Conservation (phyloP, 371 early-diverging fungal genomes). For the Rhizopus stolonifer region DNA sequence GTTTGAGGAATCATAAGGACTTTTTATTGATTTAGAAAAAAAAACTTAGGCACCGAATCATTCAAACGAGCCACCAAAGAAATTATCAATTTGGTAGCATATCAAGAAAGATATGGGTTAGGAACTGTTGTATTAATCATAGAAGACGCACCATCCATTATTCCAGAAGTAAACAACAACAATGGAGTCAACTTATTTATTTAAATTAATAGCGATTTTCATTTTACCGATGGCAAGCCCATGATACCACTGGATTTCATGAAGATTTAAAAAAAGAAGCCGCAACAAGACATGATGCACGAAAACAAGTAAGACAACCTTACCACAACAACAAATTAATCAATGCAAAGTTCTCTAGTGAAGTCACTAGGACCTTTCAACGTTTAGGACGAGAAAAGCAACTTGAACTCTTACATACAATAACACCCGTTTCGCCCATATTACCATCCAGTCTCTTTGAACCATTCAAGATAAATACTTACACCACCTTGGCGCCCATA, state of each 20-base stretch:
- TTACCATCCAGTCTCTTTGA: background rate
- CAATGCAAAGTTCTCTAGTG: conserved; percentile 11
- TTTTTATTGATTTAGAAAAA: background rate
- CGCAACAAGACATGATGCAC: conserved; percentile 19
- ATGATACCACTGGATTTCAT: conserved; percentile 44
- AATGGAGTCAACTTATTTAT: background rate
- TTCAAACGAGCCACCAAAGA: conserved; percentile 30
- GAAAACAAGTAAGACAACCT: conserved; percentile 20
- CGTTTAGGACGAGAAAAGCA: background rate
- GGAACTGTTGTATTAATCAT: conserved; percentile 9
- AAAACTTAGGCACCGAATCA: conserved; percentile 14
- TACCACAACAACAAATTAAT: background rate
- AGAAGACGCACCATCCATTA: conserved; percentile 6
- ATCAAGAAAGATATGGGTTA: conserved; percentile 22
- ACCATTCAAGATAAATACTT: background rate
- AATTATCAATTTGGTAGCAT: conserved; percentile 21
- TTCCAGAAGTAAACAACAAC: conserved; percentile 12
- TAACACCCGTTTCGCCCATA: background rate
- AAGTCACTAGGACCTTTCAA: conserved; percentile 17
- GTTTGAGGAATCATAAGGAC: background rate
- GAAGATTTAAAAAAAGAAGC: conserved; percentile 22
- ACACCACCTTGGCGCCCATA: background rate
- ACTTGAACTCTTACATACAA: background rate
- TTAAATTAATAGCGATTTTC: conserved; percentile 33
- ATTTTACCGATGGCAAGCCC: conserved; percentile 60